Conservation (phyloP, 768 basidiomycete genomes). For the Trametes gibbosa region DNA sequence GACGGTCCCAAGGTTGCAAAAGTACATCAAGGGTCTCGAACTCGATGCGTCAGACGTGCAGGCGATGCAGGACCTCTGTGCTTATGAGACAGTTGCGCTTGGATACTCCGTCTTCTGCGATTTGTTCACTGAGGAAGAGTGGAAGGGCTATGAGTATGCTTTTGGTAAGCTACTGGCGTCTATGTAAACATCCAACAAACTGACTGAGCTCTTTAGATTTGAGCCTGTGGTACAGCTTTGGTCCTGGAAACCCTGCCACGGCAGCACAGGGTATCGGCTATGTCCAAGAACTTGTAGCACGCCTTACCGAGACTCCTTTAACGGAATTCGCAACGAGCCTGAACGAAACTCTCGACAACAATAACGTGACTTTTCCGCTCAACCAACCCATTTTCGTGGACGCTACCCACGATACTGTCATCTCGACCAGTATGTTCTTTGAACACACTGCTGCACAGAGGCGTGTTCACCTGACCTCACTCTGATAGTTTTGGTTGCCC, state of each 20-base stretch:
- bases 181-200: not conserved
- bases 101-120: constrained; percentile 49
- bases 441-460: too few species aligned
- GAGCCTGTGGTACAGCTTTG: constrained; percentile 35
- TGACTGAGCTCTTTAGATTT: constrained; percentile 15
- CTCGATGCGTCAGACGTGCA: constrained; percentile 30
- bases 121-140: constrained; percentile 51
- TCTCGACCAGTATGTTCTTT: constrained; percentile 34
- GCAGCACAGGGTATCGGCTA: constrained; percentile 40
- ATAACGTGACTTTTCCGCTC: constrained; percentile 34
- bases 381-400: constrained; percentile 44
- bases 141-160: constrained; percentile 48
- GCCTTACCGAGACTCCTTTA: constrained; percentile 39
- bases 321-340: constrained; percentile 41
- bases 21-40: constrained; percentile 32
- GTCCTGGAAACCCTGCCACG: constrained; percentile 43
- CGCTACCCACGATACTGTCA: constrained; percentile 44
- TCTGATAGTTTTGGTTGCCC: constrained; percentile 38
- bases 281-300: constrained; percentile 43
- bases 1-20: constrained; percentile 35
- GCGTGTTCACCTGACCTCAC: not conserved
- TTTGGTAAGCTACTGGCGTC: constrained; percentile 22
- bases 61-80: constrained; percentile 38
- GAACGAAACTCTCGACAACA: constrained; percentile 46
- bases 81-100: constrained; percentile 50